A percentile compares a stretch with the other conserved stretches of the same genome.
These are phyloP conservation scores for Coemansia sp. DNA, from an alignment of 192 early-diverging fungal genomes.

Conservation along the genomic window DNA sequence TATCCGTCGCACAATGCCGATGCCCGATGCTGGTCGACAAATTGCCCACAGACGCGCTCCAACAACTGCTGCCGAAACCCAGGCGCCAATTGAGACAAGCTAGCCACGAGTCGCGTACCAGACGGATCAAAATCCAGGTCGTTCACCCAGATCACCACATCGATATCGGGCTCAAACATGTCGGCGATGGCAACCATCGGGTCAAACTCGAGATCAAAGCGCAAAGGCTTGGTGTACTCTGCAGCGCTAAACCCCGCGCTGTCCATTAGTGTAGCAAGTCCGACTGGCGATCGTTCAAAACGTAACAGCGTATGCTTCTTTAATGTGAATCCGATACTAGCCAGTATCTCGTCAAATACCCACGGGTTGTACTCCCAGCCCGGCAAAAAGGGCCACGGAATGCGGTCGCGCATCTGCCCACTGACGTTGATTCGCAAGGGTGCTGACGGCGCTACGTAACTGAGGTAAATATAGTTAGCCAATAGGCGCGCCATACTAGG, in stretches of 20 bases:
- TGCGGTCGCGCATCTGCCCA: constrained; percentile 69
- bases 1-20: constrained; percentile 48
- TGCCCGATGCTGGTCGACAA: constrained; percentile 37
- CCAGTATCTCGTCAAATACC: constrained; percentile 82
- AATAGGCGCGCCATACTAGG: constrained; percentile 56
- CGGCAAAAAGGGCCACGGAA: constrained; percentile 69
- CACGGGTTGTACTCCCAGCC: constrained; percentile 61
- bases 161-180: constrained; percentile 51
- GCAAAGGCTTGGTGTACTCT: constrained; percentile 36
- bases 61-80: constrained; percentile 51
- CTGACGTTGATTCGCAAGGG: constrained; percentile 77
- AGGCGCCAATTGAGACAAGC: constrained; percentile 29
- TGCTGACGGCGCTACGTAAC: constrained; percentile 67
- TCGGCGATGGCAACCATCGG: constrained; percentile 49
- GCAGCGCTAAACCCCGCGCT: constrained; percentile 12
- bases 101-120: constrained; percentile 26
- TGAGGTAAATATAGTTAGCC: constrained; percentile 77
- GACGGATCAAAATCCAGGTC: constrained; percentile 37
- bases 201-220: constrained; percentile 33
- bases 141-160: constrained; percentile 59
- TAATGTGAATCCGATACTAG: constrained; percentile 73
- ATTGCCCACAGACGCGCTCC: constrained; percentile 49
- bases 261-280: constrained; percentile 38
- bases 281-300: constrained; percentile 65
- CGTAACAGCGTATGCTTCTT: constrained; percentile 75